phyloP scores from a whole-genome alignment of 2,329 filamentous ascomycete genomes.

The Colletotrichum orchidophilum region DNA sequence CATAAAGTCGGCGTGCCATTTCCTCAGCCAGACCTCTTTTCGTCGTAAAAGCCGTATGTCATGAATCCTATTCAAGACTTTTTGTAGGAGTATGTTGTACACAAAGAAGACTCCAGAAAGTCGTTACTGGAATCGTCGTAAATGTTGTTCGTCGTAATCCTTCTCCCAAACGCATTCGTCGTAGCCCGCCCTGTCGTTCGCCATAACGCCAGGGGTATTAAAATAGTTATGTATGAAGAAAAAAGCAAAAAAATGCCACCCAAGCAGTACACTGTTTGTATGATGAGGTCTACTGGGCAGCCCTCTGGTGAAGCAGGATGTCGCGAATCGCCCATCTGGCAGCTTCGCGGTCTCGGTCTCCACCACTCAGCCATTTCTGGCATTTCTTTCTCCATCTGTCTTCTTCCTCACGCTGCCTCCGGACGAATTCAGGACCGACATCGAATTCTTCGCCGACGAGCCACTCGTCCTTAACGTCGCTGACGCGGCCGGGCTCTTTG shows the following conservation, averaged over 20 bases:
- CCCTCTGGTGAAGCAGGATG: conserved; percentile 55
- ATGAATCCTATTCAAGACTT: conserved; percentile 24
- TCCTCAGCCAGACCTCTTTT: conserved; percentile 22
- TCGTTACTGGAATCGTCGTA: conserved; percentile 33
- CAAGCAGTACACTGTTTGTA: conserved; percentile 20
- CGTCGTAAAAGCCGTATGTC: conserved; percentile 31
- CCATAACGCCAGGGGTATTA: conserved; percentile 21
- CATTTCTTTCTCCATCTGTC: conserved; percentile 90
- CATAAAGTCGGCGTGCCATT: conserved; percentile 26
- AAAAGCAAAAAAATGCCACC: conserved; percentile 27
- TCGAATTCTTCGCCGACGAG: conserved; percentile 97
- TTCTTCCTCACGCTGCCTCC: conserved; percentile 90
- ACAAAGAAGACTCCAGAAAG: conserved; percentile 30
- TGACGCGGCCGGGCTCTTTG: conserved; percentile 61
- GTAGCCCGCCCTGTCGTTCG: conserved; percentile 20
- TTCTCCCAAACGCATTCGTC: conserved; percentile 25
- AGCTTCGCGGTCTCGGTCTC: conserved; percentile 63
- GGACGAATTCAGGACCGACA: conserved; percentile 92
- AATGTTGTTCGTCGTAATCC: conserved; percentile 32
- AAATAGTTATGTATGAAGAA: conserved; percentile 10
- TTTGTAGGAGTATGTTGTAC: conserved; percentile 33
- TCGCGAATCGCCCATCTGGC: conserved; percentile 84
- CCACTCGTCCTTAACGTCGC: conserved; percentile 78
- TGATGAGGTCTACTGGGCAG: conserved; percentile 31
- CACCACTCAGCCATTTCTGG: conserved; percentile 79